Percentiles rank a stretch among this genome's conserved stretches.
Conservation (phyloP, 129 eudicot species). For the Silybum marianum region DNA sequence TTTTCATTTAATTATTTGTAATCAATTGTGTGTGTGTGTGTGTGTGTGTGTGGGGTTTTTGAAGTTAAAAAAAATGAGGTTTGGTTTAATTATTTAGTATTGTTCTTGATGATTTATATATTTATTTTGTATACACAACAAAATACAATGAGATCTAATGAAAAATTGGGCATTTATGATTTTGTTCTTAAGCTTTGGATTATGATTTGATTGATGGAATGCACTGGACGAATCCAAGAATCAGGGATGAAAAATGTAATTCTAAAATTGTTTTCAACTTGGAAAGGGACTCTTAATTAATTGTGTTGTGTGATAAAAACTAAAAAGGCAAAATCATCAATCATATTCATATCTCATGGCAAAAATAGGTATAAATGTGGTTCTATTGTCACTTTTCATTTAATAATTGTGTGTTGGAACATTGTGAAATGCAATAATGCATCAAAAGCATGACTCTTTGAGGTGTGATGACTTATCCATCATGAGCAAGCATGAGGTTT, state of each 20-base stretch:
- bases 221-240: background rate
- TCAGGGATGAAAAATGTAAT: background rate
- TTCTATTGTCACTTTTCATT: slow-evolving; percentile 15
- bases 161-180: slow-evolving; percentile 16
- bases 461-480: background rate
- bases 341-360: slow-evolving; percentile 5
- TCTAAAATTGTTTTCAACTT: background rate
- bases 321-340: slow-evolving; percentile 3
- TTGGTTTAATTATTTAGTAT: slow-evolving; percentile 7
- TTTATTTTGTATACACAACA: slow-evolving; percentile 8
- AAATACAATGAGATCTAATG: slow-evolving; percentile 7
- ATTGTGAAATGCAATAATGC: background rate
- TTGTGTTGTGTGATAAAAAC: slow-evolving; percentile 4
- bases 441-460: background rate
- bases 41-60: slow-evolving; percentile 21
- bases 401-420: slow-evolving; percentile 2
- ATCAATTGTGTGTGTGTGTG: slow-evolving; percentile 10
- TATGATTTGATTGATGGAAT: background rate
- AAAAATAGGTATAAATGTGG: slow-evolving; percentile 1
- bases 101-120: slow-evolving; percentile 21
- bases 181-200: background rate
- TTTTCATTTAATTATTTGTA: slow-evolving; percentile 24
- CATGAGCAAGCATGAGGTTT: background rate
- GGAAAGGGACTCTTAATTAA: slow-evolving; percentile 17
- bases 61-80: slow-evolving; percentile 29